Base-by-base conservation (phyloP, 2,329 filamentous ascomycete species). In the Polytolypa hystricis region DNA sequence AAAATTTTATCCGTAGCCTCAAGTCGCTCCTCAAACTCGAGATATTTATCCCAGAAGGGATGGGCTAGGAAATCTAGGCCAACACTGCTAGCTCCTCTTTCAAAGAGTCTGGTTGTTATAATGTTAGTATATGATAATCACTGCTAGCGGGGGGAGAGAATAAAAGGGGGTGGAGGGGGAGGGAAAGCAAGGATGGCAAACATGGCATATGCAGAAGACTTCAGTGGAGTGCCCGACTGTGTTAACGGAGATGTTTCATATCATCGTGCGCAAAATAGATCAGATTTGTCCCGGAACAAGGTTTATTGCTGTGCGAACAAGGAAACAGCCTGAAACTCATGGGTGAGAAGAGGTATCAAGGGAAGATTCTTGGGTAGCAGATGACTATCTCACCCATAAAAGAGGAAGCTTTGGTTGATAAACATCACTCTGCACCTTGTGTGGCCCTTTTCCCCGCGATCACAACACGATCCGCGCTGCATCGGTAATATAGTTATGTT, bases 21-120 rank as follows among this genome's bases (percentile, higher is more conserved):
- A 43, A 89, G 70, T 2, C 87, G 81, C 57, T 95, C 87, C 57
- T 96, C 91, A 52, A 93, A 96, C 56, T 96, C 91, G 45, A 98
- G 77, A 54, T 94, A 98, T 63, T 94, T 96, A 61, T 98, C 91
- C 91, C 91, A 98, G 65, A 98, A 95, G 1, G 86, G 86, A 56
- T 95, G 86, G 2, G 87, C 81, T 19, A 94, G 71, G 55, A 94
- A 98, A 61, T 98, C 91, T 12, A 96, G 72, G 11, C 91, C 91
- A 27, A 94, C 86, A 50, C 75, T 80, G 19, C 73, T 73, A 18
- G 85, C 83, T 44, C 82, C 91, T 47, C 91, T 83, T 58, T 98
- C 89, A 55, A 96, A 96, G 6, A 96, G 73, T 49, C 91, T 98
- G 49, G 38, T 33, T 25, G 35, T 25, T 42, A 43, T 37, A 1